phyloP scores from a whole-genome alignment of 345 rosid species.

The Iberis pinnata region DNA sequence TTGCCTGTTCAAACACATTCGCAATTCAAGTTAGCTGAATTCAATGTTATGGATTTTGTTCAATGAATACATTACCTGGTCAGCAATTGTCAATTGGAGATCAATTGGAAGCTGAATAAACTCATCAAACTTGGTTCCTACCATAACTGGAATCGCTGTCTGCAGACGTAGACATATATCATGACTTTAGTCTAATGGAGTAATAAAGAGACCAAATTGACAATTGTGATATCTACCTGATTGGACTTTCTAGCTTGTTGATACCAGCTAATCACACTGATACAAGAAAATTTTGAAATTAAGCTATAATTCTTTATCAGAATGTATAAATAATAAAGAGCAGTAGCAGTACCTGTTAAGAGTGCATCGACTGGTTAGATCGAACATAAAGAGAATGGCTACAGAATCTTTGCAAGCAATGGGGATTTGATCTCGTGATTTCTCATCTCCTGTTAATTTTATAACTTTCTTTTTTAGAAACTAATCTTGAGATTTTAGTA shows the following conservation, averaged over 20 bases:
- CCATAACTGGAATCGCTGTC: conserved; percentile 77
- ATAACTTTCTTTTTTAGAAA: neutral
- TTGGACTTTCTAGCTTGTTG: conserved; percentile 71
- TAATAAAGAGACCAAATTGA: too few relatives aligned
- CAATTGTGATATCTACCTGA: conserved; percentile 39
- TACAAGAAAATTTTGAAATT: too few relatives aligned
- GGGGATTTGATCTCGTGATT: conserved; percentile 44
- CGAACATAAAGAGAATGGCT: conserved; percentile 84
- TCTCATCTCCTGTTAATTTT: conserved; percentile 44
- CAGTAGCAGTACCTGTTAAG: conserved; percentile 63
- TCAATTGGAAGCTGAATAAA: conserved; percentile 89
- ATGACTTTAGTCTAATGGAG: too few relatives aligned
- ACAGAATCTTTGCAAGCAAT: conserved; percentile 79
- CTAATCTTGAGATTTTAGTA: neutral
- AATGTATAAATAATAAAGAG: too few relatives aligned
- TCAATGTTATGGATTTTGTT: neutral
- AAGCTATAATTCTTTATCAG: too few relatives aligned
- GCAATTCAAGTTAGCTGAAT: neutral
- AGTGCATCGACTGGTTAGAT: conserved; percentile 79
- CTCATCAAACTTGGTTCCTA: conserved; percentile 92
- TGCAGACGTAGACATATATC: conserved; percentile 14
- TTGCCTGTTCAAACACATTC: conserved; percentile 45
- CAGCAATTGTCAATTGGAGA: conserved; percentile 80
- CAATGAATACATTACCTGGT: conserved; percentile 50
- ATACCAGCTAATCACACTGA: conserved; percentile 71